phyloP scores from a whole-genome alignment of 1,284 basidiomycete genomes.

The Ustilago esculenta region DNA sequence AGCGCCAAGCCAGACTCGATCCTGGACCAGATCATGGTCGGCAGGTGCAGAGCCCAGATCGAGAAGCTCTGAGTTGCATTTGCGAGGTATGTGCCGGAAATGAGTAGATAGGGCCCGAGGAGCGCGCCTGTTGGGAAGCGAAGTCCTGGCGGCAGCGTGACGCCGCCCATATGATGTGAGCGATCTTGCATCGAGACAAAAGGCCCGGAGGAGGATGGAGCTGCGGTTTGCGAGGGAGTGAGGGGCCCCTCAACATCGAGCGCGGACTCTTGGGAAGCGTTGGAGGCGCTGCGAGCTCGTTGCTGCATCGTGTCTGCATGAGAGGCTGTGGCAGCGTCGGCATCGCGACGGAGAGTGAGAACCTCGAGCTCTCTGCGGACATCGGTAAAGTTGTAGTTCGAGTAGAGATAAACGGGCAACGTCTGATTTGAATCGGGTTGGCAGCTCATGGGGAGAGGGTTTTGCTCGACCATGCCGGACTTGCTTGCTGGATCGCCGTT shows the following conservation, averaged over 20 bases:
- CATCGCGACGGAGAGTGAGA: slow-evolving; percentile 22
- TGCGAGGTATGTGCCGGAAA: slow-evolving; percentile 63
- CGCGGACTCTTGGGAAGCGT: slow-evolving; percentile 39
- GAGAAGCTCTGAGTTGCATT: slow-evolving; percentile 63
- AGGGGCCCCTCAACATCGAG: slow-evolving; percentile 36
- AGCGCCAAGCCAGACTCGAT: slow-evolving; percentile 57
- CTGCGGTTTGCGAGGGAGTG: slow-evolving; percentile 19
- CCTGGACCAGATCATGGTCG: slow-evolving; percentile 59
- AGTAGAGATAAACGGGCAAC: slow-evolving; percentile 57
- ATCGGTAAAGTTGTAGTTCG: slow-evolving; percentile 64
- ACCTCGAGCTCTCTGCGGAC: slow-evolving; percentile 62
- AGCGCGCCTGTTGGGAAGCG: slow-evolving; percentile 61
- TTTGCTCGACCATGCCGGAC: slow-evolving; percentile 33
- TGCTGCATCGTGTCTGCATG: slow-evolving; percentile 3
- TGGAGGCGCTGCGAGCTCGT: slow-evolving; percentile 26
- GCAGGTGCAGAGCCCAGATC: slow-evolving; percentile 60
- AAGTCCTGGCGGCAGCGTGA: slow-evolving; percentile 60
- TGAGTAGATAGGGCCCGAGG: slow-evolving; percentile 54
- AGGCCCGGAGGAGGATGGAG: slow-evolving; percentile 8
- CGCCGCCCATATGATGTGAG: slow-evolving; percentile 52
- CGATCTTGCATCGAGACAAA: slow-evolving; percentile 46
- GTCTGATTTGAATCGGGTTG: slow-evolving; percentile 10
- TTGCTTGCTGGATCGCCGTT: neutral
- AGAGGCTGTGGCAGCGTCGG: neutral
- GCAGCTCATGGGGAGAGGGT: slow-evolving; percentile 46